Base-by-base conservation (phyloP, 139 green algal species). In the Chlamydomonas asymmetrica region DNA sequence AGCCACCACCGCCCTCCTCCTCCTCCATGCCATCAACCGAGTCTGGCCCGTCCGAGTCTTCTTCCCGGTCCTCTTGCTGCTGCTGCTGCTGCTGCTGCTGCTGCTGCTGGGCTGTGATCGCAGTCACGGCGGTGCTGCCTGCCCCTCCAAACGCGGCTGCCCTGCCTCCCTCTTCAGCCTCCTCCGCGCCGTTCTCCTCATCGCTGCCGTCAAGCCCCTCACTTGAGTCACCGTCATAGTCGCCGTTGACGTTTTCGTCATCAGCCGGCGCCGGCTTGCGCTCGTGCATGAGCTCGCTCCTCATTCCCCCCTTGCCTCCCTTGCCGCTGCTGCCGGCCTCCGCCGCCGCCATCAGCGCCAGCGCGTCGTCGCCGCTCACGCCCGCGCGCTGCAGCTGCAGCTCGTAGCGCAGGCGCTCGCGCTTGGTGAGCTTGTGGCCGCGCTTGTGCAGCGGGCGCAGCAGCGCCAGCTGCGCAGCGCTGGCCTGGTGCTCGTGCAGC, bases 351-450 rank as follows among this genome's bases (percentile, higher is more conserved):
- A 34, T 60, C 27, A 69, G 65, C 52, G 57, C 45, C n/a, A 62
- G 23, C 37, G 35, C 71, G 49, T 22, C 50, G 38, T 29, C 6
- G 45, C 22, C 38, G 31, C 39, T 48, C 25, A 40, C 25, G 5
- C 92, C 92, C 27, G 88, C 82, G 0, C 89, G 38, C 81, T 93
- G 71, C 64, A 92, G 74, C 54, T 80, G 69, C 49, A 95, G 80
- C 35, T 81, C 90, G 0, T 85, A 72, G 43, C 69, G 71, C 71
- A 95, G 75, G 27, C 79, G 76, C 87, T 97, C 83, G 76, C 85
- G 85, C 79, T 93, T 94, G 20, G 90, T 95, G 68, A 94, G 88
- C 52, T 70, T 79, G 22, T 88, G 82, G 16, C 91, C 90, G 0
- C 78, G 83, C 52, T 86, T 63, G 52, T 90, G 81, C 43, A 90